Evolutionary conservation across 2,329 filamentous ascomycete species (phyloP), one percentile per base, ranked within the genome.

Genomic region (Colletotrichum navitas): DNA sequence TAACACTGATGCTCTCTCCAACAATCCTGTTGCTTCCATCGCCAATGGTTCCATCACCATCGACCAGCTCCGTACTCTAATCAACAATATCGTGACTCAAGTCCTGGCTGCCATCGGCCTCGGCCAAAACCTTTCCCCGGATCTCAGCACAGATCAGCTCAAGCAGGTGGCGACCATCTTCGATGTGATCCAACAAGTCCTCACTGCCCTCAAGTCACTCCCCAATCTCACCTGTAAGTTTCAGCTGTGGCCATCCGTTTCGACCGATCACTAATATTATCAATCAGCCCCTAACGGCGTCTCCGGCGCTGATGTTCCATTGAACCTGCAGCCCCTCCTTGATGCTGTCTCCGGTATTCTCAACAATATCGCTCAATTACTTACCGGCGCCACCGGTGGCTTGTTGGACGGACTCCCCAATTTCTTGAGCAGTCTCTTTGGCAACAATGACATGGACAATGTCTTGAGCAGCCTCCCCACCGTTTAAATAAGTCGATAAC

Each of bases 1-100:
- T 21, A 0, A 32, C 12, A 34, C 32, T 21, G 21, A 36, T 11
- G 2, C 39, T 12, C 1, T 74, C n/a, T 2, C 18, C 24, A 24
- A 24, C 21, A 10, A 73, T 26, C 32, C 58, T 21, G 6, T 12
- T n/a, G 32, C 66, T 4, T n/a, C 59, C 24, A 10, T 68, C 26
- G 3, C 2, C 5, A 11, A 34, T 34, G 60, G 58, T 26, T 7
- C 1, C 1, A 16, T 71, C 36, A 58, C 7, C 21, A 6, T 12
- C 6, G 51, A 12, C 0, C 58, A 58, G 16, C 24, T 71, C 11
- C 1, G 2, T 2, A 52, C 10, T 26, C 55, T 75, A 8, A 6
- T 62, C 36, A 39, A 32, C 36, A 59, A 51, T 7, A 26, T 72
- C 12, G 11, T 49, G 26, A 41, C 21, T 39, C 36, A 39, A 21